phyloP scores from a whole-genome alignment of 139 green algal genomes.

The Closterium sp. region DNA sequence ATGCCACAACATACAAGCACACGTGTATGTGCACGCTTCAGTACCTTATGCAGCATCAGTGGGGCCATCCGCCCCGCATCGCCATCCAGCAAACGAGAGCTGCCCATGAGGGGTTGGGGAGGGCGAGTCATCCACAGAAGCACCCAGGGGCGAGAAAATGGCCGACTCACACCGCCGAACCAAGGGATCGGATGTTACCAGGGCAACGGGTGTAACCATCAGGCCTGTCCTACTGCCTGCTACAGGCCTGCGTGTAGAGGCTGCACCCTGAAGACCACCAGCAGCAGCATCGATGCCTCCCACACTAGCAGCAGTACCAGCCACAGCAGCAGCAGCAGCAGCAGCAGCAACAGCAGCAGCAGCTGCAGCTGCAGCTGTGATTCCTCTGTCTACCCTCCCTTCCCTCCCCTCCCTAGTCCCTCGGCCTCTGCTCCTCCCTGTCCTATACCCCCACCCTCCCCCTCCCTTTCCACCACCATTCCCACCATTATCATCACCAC shows the following conservation, averaged over 20 bases:
- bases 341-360: not conserved
- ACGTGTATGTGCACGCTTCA: no score
- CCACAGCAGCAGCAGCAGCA: not conserved
- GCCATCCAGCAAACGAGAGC: not conserved
- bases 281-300: not conserved
- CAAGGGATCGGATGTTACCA: not conserved
- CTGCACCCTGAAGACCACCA: no score
- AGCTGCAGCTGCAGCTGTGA: not conserved
- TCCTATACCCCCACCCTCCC: not conserved
- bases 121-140: not conserved
- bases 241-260: not conserved
- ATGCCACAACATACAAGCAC: no score
- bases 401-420: not conserved
- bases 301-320: not conserved
- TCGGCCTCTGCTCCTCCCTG: not conserved
- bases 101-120: not conserved
- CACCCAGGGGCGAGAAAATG: not conserved
- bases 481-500: no score
- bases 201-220: not conserved
- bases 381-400: not conserved
- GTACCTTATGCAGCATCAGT: no score
- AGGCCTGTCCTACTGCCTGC: no score
- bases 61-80: no score
- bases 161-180: not conserved
- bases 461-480: not conserved